Base-by-base conservation (phyloP, 2,329 filamentous ascomycete species). In the Claviceps capensis region DNA sequence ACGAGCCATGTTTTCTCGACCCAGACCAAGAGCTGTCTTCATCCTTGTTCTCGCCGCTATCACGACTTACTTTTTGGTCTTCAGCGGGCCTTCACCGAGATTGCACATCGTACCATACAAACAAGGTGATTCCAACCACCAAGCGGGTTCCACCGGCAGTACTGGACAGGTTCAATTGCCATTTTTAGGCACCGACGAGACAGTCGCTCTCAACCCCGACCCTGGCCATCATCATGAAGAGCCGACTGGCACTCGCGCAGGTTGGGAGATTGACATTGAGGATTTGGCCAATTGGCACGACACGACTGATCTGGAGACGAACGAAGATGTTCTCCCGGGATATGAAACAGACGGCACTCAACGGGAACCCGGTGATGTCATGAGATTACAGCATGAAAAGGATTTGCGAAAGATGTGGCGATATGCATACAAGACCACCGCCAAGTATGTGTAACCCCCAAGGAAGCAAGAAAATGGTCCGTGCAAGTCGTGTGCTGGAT, bases 21-120 rank as follows among this genome's bases (percentile, higher is more conserved):
- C 70, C 46, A 65, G 72, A 53, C 69, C 71, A 51, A 71, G 67
- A 59, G 64, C 68, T 41, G 56, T 76, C 34, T 56, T 75, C 9
- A 57, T 74, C 38, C 60, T 73, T 23, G 62, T 63, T 36, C 53
- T 74, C 22, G 68, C 68, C 34, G 59, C 67, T 38, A 56, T 69
- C 19, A 64, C 67, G n/a, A 64, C 72, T 37, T 76, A 74, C 57
- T 72, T 69, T 58, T 56, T 74, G 44, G 55, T 73, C 19, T 66
- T 73, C 52, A 68, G 66, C 54, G 63, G 62, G 19, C 63, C 67
- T 14, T 55, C 59, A 14, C 59, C 63, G 9, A 61, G 57, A 22
- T 60, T 69, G 41, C 67, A 62, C 48, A 64, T 68, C 22, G 67
- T 70, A 9, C 67, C 66, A 2, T 65, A 64, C 51, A 37, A 43